Percentiles rank a stretch among this genome's conserved stretches.
Conservation (phyloP, 257 asterid species). For the Solanum sparsipilum region DNA sequence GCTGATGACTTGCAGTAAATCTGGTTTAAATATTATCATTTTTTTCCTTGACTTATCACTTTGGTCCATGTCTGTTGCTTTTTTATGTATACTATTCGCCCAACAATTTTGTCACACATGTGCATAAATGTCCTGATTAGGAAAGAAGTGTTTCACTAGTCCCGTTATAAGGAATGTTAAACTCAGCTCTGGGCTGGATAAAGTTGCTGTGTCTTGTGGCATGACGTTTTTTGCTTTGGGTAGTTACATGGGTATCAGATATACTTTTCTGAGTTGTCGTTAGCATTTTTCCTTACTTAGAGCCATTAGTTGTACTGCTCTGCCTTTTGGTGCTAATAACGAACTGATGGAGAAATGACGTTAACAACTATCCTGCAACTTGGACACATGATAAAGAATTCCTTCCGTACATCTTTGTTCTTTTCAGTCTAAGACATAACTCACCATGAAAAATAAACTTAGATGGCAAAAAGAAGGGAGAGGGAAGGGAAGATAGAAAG, state of each 20-base stretch:
- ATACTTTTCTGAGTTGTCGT: not conserved
- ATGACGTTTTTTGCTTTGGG: not conserved
- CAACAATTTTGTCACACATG: not conserved
- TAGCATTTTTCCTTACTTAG: not conserved
- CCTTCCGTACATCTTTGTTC: not conserved
- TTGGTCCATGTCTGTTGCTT: not conserved
- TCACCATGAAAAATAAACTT: not conserved
- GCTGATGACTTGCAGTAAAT: not conserved
- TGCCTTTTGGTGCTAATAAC: not conserved
- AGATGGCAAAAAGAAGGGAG: not conserved
- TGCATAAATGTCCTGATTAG: not conserved
- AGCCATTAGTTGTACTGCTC: not conserved
- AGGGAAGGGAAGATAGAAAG: not conserved
- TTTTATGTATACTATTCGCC: not conserved
- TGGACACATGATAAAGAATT: not conserved
- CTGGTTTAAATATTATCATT: not conserved
- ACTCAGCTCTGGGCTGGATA: not conserved
- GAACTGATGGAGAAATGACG: not conserved
- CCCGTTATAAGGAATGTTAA: too few relatives aligned
- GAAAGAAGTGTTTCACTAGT: too few relatives aligned
- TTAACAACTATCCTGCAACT: not conserved
- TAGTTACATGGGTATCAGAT: not conserved
- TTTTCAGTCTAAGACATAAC: not conserved
- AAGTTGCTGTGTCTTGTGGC: not conserved
- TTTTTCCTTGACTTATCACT: not conserved